Evolutionary conservation across 352 stramenopile genomes (phyloP).

Genomic region (Phytopythium oedochilum): DNA sequence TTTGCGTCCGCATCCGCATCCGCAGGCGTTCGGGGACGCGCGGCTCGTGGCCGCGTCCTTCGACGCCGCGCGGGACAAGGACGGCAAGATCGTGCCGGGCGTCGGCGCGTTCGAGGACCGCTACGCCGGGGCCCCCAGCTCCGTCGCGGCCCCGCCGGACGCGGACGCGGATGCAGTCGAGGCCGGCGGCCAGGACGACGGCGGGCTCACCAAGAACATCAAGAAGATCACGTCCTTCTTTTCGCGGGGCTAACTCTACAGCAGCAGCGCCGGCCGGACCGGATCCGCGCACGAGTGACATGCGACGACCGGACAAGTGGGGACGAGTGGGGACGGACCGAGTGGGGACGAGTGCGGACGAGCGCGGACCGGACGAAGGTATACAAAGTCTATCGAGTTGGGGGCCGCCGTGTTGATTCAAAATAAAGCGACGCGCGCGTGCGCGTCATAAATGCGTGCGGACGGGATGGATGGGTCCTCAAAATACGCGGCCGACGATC

Average conservation of each 20-base stretch:
- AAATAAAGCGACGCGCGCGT: not conserved
- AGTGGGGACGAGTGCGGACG: too few relatives aligned
- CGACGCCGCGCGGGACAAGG: conserved; percentile 47
- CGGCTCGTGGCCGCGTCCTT: conserved; percentile 78
- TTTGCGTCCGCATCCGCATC: too few relatives aligned
- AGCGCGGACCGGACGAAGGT: too few relatives aligned
- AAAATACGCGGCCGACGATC: not conserved
- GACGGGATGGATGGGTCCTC: too few relatives aligned
- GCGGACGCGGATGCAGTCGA: conserved; percentile 20
- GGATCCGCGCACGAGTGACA: too few relatives aligned
- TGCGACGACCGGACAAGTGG: too few relatives aligned
- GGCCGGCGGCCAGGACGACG: conserved; percentile 14
- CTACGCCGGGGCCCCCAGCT: conserved; percentile 40
- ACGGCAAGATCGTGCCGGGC: conserved; percentile 63
- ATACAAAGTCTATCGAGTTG: not conserved
- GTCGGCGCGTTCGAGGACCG: conserved; percentile 75
- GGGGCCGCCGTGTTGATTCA: not conserved
- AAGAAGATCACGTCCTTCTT: conserved; percentile 32
- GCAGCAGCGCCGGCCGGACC: too few relatives aligned
- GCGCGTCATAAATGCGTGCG: not conserved
- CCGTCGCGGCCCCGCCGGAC: conserved; percentile 24
- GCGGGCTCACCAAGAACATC: conserved; percentile 38
- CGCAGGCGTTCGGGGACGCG: conserved; percentile 58
- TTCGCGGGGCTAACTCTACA: conserved; percentile 18
- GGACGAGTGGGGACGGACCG: too few relatives aligned